These are phyloP conservation scores for Castanea crenata DNA, from an alignment of 306 rosid genomes.

Conservation along the genomic window DNA sequence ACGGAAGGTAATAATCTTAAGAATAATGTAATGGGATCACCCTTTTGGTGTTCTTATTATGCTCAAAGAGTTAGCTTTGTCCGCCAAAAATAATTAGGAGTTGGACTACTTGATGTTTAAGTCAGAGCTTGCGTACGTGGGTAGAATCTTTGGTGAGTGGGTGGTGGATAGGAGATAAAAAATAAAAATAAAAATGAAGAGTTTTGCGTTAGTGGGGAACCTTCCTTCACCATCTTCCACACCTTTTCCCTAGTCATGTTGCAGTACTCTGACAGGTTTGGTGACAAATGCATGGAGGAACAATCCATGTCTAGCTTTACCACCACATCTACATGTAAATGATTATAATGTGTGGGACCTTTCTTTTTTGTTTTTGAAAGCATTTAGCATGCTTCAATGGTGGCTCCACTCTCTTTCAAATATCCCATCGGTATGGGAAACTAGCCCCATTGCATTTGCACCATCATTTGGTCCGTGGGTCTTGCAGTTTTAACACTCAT, in stretches of 20 bases:
- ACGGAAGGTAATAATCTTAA: no score
- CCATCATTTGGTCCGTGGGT: slow-evolving; percentile 20
- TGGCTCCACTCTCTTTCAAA: slow-evolving; percentile 31
- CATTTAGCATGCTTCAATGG: slow-evolving; percentile 36
- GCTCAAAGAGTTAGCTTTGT: background rate
- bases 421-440: slow-evolving; percentile 30
- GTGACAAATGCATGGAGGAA: slow-evolving; percentile 53
- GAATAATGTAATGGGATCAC: background rate
- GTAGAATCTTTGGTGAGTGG: background rate
- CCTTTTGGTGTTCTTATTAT: background rate
- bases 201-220: background rate
- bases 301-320: slow-evolving; percentile 64
- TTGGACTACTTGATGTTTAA: background rate
- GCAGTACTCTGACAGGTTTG: background rate
- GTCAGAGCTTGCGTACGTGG: background rate
- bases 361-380: background rate
- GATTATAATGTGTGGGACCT: slow-evolving; percentile 37
- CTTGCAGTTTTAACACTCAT: background rate
- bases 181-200: background rate
- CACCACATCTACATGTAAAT: slow-evolving; percentile 30
- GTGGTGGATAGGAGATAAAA: background rate
- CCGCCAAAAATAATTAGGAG: background rate
- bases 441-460: slow-evolving; percentile 21
- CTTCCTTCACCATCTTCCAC: background rate
- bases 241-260: background rate